Percentiles rank a stretch among this genome's conserved stretches.
phyloP scores from a whole-genome alignment of 441 rosid genomes.

The Croton laevigatus region DNA sequence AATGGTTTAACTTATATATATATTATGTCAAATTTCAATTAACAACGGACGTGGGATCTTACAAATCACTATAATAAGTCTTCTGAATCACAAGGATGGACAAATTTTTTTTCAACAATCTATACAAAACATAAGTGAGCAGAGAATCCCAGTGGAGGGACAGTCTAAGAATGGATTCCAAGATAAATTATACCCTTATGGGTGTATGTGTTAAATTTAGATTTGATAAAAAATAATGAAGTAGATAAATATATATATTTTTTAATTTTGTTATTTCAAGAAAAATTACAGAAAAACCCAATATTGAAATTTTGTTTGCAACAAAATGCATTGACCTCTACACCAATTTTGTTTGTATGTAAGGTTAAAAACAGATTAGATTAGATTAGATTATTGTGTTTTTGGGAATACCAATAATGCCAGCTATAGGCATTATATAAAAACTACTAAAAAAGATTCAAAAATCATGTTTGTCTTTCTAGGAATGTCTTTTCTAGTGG shows the following conservation, averaged over 20 bases:
- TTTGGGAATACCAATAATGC: slow-evolving; percentile 8
- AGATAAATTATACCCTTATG: too few species aligned
- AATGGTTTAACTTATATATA: too few species aligned
- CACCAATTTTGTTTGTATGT: slow-evolving; percentile 32
- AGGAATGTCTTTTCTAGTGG: slow-evolving; percentile 36
- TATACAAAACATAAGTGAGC: too few species aligned
- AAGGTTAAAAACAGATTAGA: slow-evolving; percentile 14
- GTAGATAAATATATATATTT: too few species aligned
- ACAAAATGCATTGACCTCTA: slow-evolving; percentile 40
- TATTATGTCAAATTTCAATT: too few species aligned
- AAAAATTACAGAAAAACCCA: slow-evolving; percentile 15
- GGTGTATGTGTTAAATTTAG: background rate
- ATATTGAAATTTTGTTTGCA: slow-evolving; percentile 25
- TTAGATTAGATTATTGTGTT: background rate
- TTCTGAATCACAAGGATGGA: too few species aligned
- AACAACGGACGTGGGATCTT: too few species aligned
- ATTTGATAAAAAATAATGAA: background rate
- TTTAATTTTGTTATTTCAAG: slow-evolving; percentile 18
- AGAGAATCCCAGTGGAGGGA: too few species aligned
- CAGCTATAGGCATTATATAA: slow-evolving; percentile 32
- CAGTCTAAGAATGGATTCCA: too few species aligned
- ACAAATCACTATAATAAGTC: too few species aligned
- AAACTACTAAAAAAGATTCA: background rate
- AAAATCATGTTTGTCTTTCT: slow-evolving; percentile 17
- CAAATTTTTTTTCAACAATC: too few species aligned